Evolutionary conservation across 352 stramenopile species (phyloP), one percentile per base, ranked within the genome.

Genomic region (Phytophthora hybrid): DNA sequence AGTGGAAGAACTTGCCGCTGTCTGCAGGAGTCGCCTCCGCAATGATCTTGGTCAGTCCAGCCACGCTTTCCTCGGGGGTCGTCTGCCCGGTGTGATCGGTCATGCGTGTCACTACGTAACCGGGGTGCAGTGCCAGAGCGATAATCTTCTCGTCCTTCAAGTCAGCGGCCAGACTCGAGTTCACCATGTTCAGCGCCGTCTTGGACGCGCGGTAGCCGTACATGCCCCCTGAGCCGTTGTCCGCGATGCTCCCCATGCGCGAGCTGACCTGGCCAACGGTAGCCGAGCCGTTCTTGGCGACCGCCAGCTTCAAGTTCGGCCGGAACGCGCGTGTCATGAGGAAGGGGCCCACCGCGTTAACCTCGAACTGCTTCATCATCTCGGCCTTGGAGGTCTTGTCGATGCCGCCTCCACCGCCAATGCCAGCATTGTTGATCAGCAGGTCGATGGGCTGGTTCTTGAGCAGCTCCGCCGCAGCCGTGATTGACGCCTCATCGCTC

Each of bases 161-260:
- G 37, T 91, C 80, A 1, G 74, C 13, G 10, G 77, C 53, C 2
- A 91, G 65, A 19, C 63, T 77, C 63, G 69, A 74, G 66, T 76
- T 88, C 58, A 89, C 66, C 73, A 84, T 89, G 71, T 95, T 95
- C 19, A 91, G 69, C 31, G 83, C 88, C 31, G 81, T 65, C 71
- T 93, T 93, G 37, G 80, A 89, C 41, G 84, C 77, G 32, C 83
- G 78, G 72, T 95, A 93, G 41, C 81, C 82, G 60, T 91, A 91
- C 63, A 61, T 63, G n/a, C 69, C 57, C 5, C 63, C 69, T 1
- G 69, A 76, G 0, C 44, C 69, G 59, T 76, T 76, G 58, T 76
- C 69, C 11, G 63, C 51, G 44, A 92, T 80, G 37, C 81, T 85
- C 13, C 85, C 85, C 56, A 88, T 67, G 9, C 61, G 58, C 9